Conservation (phyloP, 345 rosid species). For the Rubroshorea leprosula region DNA sequence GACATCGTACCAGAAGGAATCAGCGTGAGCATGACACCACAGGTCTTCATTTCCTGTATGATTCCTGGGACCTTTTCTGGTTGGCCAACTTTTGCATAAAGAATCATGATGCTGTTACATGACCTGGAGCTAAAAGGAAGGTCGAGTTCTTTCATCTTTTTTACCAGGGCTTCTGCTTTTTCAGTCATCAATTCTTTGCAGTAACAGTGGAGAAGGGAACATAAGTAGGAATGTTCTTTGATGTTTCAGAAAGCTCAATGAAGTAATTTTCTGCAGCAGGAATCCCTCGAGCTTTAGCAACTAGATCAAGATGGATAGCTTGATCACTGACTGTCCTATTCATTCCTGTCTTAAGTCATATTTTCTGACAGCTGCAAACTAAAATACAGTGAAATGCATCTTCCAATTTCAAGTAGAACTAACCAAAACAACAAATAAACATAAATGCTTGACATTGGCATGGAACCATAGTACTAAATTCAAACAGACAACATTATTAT, state of each 20-base stretch:
- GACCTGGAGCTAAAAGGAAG: conserved; percentile 66
- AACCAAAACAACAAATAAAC: conserved; percentile 1
- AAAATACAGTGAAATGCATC: conserved; percentile 5
- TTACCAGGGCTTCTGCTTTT: conserved; percentile 70
- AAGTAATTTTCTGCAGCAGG: conserved; percentile 78
- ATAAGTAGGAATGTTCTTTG: conserved; percentile 66
- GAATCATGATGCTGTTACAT: conserved; percentile 87
- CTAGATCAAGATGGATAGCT: conserved; percentile 92
- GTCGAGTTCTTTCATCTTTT: conserved; percentile 90
- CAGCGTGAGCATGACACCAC: conserved; percentile 47
- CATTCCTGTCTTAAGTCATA: conserved; percentile 75
- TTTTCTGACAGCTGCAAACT: conserved; percentile 66
- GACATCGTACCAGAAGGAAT: conserved; percentile 65
- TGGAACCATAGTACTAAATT: not conserved
- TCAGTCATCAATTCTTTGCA: conserved; percentile 75
- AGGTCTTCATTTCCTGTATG: conserved; percentile 83
- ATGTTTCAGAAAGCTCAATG: conserved; percentile 66
- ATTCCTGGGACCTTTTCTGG: conserved; percentile 56
- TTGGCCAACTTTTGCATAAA: conserved; percentile 58
- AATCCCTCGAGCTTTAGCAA: conserved; percentile 75
- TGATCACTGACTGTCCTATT: conserved; percentile 92
- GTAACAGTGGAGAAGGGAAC: conserved; percentile 84
- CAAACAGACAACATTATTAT: too few species aligned
- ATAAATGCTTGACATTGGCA: too few species aligned
- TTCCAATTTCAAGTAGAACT: conserved; percentile 5